These are phyloP conservation scores for Pestalotiopsis sp. DNA, from an alignment of 2,329 filamentous ascomycete species.

Conservation along the genomic window DNA sequence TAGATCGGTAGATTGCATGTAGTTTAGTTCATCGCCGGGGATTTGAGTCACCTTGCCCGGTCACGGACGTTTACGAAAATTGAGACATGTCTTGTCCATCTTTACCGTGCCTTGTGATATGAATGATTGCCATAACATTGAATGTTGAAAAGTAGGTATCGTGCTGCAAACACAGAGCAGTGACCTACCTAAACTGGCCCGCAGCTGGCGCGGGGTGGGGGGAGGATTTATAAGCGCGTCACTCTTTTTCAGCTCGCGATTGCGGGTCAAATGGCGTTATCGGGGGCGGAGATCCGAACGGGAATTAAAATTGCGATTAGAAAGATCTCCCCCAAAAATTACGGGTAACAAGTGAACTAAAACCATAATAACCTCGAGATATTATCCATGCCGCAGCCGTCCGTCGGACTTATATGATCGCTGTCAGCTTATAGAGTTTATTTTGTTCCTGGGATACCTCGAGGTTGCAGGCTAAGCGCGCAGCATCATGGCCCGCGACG, in stretches of 20 bases:
- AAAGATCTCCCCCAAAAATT: neutral
- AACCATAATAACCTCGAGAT: no score
- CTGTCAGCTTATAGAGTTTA: no score
- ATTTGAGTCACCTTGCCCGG: no score
- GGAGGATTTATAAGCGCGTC: neutral
- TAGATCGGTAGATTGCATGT: no score
- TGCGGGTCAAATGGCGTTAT: constrained; percentile 9
- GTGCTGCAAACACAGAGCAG: neutral
- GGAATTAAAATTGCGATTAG: neutral
- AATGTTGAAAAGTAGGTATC: neutral
- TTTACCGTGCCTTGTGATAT: no score
- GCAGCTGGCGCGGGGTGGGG: neutral
- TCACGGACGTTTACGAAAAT: no score
- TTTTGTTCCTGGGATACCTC: no score
- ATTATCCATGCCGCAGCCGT: no score
- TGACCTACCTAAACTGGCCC: neutral
- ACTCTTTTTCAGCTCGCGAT: constrained; percentile 5
- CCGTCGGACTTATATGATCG: no score
- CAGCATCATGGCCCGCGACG: constrained; percentile 3
- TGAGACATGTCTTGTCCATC: no score
- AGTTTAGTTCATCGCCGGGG: no score
- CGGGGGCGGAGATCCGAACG: constrained; percentile 5
- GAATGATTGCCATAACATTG: no score
- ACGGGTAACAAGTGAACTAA: neutral
- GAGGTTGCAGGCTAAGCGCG: neutral